A percentile compares a stretch with the other conserved stretches of the same genome.
phyloP scores from a whole-genome alignment of 192 early-diverging fungal species.

The Coemansia sp. region DNA sequence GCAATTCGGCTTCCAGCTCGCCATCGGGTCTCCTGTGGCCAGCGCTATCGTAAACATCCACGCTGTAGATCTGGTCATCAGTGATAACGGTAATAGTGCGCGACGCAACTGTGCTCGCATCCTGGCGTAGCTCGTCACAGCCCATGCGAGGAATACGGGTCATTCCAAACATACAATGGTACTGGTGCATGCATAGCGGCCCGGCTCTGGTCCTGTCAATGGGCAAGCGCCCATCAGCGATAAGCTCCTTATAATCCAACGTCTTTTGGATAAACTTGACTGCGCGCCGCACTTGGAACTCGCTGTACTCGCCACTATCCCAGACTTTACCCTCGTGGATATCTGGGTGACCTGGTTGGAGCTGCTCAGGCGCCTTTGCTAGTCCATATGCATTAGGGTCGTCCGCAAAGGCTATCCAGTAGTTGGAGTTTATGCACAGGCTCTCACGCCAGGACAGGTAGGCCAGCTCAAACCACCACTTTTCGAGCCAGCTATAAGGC shows the following conservation, averaged over 20 bases:
- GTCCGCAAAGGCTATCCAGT: slow-evolving; percentile 72
- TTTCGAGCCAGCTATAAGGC: slow-evolving; percentile 67
- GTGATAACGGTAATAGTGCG: slow-evolving; percentile 66
- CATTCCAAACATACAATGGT: slow-evolving; percentile 71
- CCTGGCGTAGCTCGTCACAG: slow-evolving; percentile 65
- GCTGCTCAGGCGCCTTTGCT: slow-evolving; percentile 25
- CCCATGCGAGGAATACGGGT: slow-evolving; percentile 77
- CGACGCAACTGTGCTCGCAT: slow-evolving; percentile 1
- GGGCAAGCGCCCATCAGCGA: slow-evolving; percentile 60
- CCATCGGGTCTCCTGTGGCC: slow-evolving; percentile 57
- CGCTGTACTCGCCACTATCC: slow-evolving; percentile 59
- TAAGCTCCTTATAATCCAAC: slow-evolving; percentile 72
- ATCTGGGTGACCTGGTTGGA: slow-evolving; percentile 7
- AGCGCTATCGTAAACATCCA: slow-evolving; percentile 63
- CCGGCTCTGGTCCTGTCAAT: slow-evolving; percentile 67
- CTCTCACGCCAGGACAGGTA: slow-evolving; percentile 82
- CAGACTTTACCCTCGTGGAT: slow-evolving; percentile 1
- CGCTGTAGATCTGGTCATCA: slow-evolving; percentile 76
- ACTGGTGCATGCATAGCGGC: slow-evolving; percentile 85
- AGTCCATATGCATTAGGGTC: slow-evolving; percentile 59
- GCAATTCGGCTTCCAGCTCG: slow-evolving; percentile 73
- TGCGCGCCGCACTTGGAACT: slow-evolving; percentile 79
- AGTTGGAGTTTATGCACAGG: slow-evolving; percentile 85
- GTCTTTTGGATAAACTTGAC: slow-evolving; percentile 66
- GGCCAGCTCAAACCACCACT: slow-evolving; percentile 68